These are phyloP conservation scores for Arxiozyma heterogenica DNA, from an alignment of 1,139 yeast genomes.

Conservation along the genomic window DNA sequence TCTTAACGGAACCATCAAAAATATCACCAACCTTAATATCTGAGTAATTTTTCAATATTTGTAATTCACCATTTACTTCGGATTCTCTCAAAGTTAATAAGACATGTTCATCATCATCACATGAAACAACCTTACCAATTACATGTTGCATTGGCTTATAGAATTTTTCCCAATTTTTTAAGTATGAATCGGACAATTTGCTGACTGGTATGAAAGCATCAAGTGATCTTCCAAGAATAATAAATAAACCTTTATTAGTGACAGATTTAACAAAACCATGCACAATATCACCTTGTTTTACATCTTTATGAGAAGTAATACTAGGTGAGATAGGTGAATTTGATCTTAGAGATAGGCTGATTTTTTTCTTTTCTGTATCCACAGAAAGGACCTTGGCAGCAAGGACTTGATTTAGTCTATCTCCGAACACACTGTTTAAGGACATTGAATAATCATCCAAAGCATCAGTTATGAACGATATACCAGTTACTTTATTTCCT, in stretches of 20 bases:
- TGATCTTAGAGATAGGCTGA: slow-evolving; percentile 56
- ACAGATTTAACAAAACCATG: slow-evolving; percentile 73
- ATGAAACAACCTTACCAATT: slow-evolving; percentile 60
- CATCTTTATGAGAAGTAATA: slow-evolving; percentile 44
- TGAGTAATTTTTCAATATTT: slow-evolving; percentile 47
- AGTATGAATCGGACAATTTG: slow-evolving; percentile 70
- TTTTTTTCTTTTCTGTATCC: slow-evolving; percentile 48
- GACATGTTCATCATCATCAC: slow-evolving; percentile 56
- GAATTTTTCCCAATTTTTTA: slow-evolving; percentile 81
- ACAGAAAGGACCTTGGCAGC: slow-evolving; percentile 52
- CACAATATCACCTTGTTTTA: slow-evolving; percentile 61
- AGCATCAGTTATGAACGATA: slow-evolving; percentile 70
- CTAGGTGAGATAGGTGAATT: slow-evolving; percentile 45
- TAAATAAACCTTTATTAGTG: slow-evolving; percentile 70
- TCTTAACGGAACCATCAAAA: slow-evolving; percentile 70
- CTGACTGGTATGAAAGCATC: slow-evolving; percentile 75
- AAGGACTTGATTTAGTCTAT: slow-evolving; percentile 45
- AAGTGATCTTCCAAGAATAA: slow-evolving; percentile 62
- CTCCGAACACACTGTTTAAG: slow-evolving; percentile 40
- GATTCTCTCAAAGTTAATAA: slow-evolving; percentile 75
- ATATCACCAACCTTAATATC: slow-evolving; percentile 64
- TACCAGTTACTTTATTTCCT: slow-evolving; percentile 53
- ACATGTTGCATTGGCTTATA: slow-evolving; percentile 66
- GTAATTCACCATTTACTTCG: slow-evolving; percentile 62
- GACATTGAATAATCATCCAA: slow-evolving; percentile 57